Evolutionary conservation across 2,329 filamentous ascomycete species (phyloP), one percentile per base, ranked within the genome.

Genomic region (Fusarium kyushuense): DNA sequence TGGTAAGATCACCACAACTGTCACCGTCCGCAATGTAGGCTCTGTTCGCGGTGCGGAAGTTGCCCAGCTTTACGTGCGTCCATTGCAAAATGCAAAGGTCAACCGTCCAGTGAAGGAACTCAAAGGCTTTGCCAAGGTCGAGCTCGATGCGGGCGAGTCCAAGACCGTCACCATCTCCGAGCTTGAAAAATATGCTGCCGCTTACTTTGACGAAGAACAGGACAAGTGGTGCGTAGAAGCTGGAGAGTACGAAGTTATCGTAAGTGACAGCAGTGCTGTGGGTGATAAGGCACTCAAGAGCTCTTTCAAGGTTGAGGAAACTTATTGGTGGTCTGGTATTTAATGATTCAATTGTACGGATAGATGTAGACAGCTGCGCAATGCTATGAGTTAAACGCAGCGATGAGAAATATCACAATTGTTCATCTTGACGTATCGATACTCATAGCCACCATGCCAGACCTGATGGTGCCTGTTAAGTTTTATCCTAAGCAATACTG

Each of bases 141-240:
- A 83, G 58, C 76, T 94, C 3, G 81, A 84, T 54, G 81, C 87
- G 0, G 90, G 89, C 1, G 84, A 90, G 78, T 83, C 79, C 43
- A 84, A 86, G 79, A 80, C 70, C 9, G 86, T 89, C 3, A 80
- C 83, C n/a, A 81, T 94, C 10, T 78, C 80, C 6, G 78, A 89
- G 48, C 75, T 86, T 63, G 86, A 86, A 72, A 92, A 91, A 78
- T 89, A 91, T 55, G 88, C 87, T 0, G 85, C 87, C 0, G 87
- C 87, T 54, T 93, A 89, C 79, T 93, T 89, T 83, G 89, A 92
- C 69, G 91, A 93, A 79, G 84, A 86, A 65, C 81, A 86, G 14
- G 82, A 85, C 56, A 81, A 87, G 72, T 94, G 90, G 90, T 84
- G 86, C 21, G 85, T 85, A 2, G 90, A 92, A 79, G 84, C 84